phyloP scores from a whole-genome alignment of 192 early-diverging fungal species.

The Rhizoclosmatium globosum region DNA sequence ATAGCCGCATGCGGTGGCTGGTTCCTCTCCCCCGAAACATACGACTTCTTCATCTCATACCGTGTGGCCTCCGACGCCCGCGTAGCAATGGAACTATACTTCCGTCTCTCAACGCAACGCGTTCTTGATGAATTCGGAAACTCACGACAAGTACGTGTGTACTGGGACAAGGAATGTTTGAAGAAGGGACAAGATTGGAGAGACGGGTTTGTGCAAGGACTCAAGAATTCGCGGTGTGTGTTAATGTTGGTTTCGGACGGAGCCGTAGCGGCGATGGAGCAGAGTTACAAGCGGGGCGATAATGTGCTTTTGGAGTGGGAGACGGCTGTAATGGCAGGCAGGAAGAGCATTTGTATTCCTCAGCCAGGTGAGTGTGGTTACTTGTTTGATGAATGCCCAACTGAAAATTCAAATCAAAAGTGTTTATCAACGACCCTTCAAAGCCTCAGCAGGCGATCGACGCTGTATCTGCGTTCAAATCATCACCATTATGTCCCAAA shows the following conservation, averaged over 20 bases:
- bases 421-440: slow-evolving; percentile 29
- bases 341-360: slow-evolving; percentile 30
- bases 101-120: slow-evolving; percentile 32
- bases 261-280: slow-evolving; percentile 6
- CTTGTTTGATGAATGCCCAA: not conserved
- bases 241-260: slow-evolving; percentile 39
- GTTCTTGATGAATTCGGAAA: slow-evolving; percentile 28
- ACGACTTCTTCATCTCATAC: slow-evolving; percentile 48
- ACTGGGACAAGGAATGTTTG: slow-evolving; percentile 40
- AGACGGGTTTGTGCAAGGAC: slow-evolving; percentile 35
- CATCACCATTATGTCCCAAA: slow-evolving; percentile 15
- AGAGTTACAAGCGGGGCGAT: slow-evolving; percentile 12
- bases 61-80: slow-evolving; percentile 24
- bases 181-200: slow-evolving; percentile 41
- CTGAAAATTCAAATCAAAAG: not conserved
- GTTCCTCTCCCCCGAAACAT: slow-evolving; percentile 27
- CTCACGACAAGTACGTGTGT: slow-evolving; percentile 10
- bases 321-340: slow-evolving; percentile 30
- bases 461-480: not conserved
- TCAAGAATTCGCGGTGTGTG: slow-evolving; percentile 38
- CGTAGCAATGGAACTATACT: slow-evolving; percentile 37
- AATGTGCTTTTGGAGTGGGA: slow-evolving; percentile 49
- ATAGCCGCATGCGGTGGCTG: slow-evolving; percentile 13
- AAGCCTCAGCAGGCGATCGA: not conserved
- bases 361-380: slow-evolving; percentile 10